Conservation (phyloP, 2,329 filamentous ascomycete genomes). For the Fusarium falciforme region DNA sequence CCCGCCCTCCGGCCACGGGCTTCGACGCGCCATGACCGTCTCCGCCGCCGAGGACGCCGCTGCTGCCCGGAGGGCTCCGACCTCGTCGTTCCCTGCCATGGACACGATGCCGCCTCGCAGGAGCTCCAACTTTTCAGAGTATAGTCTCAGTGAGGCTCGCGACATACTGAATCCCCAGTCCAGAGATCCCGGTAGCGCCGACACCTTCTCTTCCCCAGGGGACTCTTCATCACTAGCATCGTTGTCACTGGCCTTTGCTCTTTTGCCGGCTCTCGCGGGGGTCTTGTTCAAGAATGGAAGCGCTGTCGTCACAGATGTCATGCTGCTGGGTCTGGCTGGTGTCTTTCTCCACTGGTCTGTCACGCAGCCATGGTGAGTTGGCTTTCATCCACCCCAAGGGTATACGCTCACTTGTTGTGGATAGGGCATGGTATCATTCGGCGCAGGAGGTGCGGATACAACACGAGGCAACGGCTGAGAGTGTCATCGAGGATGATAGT, state of each 20-base stretch:
- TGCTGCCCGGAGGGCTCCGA: conserved; percentile 14
- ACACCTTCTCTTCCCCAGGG: conserved; percentile 48
- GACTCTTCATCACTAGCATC: conserved; percentile 80
- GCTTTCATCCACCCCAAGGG: neutral
- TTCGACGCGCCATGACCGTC: conserved; percentile 57
- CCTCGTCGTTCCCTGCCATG: conserved; percentile 39
- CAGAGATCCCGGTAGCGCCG: conserved; percentile 44
- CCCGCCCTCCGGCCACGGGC: conserved; percentile 48
- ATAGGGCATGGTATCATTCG: conserved; percentile 73
- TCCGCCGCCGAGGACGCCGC: conserved; percentile 44
- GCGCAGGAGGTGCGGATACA: conserved; percentile 71
- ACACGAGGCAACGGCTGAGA: conserved; percentile 57
- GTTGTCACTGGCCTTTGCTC: conserved; percentile 83
- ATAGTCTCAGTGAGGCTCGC: conserved; percentile 75
- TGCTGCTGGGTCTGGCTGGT: conserved; percentile 81
- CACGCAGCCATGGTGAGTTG: conserved; percentile 82
- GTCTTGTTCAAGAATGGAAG: conserved; percentile 87
- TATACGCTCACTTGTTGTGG: conserved; percentile 10
- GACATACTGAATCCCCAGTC: conserved; percentile 72
- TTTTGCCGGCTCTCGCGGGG: conserved; percentile 87
- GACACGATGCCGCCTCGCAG: conserved; percentile 64
- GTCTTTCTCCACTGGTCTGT: conserved; percentile 95
- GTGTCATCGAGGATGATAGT: conserved; percentile 59
- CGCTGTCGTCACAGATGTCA: conserved; percentile 84
- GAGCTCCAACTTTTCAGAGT: conserved; percentile 83